phyloP scores from a whole-genome alignment of 768 basidiomycete genomes.

The Postia placenta region DNA sequence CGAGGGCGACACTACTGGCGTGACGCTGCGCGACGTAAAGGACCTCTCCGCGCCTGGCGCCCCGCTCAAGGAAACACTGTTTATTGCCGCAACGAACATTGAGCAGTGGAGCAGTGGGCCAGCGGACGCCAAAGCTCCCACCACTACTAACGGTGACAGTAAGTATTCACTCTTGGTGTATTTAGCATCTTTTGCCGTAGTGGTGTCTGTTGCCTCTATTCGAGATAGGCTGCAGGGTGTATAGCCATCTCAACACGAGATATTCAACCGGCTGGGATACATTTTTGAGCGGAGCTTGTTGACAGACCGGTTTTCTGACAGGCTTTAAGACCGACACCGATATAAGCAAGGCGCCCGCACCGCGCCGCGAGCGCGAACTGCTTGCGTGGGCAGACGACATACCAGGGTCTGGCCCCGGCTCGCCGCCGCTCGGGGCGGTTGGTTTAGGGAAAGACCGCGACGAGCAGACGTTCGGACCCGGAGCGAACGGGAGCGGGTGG shows the following conservation, averaged over 20 bases:
- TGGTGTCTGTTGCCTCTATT: too few species aligned
- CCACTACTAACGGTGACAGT: slow-evolving; percentile 77
- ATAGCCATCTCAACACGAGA: not conserved
- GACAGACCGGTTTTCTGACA: slow-evolving; percentile 21
- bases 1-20: slow-evolving; percentile 66
- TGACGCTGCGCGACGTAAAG: slow-evolving; percentile 73
- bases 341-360: slow-evolving; percentile 54
- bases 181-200: too few species aligned
- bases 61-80: slow-evolving; percentile 63
- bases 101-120: slow-evolving; percentile 70
- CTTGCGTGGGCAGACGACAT: slow-evolving; percentile 57
- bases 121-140: slow-evolving; percentile 64
- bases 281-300: too few species aligned
- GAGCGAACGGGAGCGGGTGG: slow-evolving; percentile 48
- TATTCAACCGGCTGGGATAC: too few species aligned
- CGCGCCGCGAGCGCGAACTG: slow-evolving; percentile 65
- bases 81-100: slow-evolving; percentile 69
- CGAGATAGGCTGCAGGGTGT: not conserved
- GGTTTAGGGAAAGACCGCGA: slow-evolving; percentile 35
- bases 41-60: slow-evolving; percentile 62
- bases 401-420: slow-evolving; percentile 21
- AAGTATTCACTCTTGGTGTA: too few species aligned
- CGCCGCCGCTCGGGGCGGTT: not conserved
- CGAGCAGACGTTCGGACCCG: slow-evolving; percentile 65
- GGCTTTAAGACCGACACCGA: slow-evolving; percentile 82